phyloP scores from a whole-genome alignment of 768 basidiomycete species.

The Russula griseocarnosa region DNA sequence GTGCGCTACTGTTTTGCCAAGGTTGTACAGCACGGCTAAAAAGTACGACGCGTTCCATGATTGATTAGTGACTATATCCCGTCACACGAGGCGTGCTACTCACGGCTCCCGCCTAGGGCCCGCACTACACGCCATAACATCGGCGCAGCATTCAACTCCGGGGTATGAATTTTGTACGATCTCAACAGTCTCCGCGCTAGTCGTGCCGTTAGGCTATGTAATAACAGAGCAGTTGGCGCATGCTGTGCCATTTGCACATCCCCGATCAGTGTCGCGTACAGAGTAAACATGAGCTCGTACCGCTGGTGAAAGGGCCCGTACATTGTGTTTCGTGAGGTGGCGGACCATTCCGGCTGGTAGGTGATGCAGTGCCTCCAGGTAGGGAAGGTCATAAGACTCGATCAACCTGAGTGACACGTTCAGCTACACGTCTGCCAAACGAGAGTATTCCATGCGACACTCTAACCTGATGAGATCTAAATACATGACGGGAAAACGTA shows the following conservation, averaged over 20 bases:
- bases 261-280: constrained; percentile 4
- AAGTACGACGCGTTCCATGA: constrained; percentile 13
- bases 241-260: constrained; percentile 37
- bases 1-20: constrained; percentile 57
- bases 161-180: constrained; percentile 56
- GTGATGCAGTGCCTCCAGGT: constrained; percentile 63
- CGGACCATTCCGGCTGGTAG: constrained; percentile 57
- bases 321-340: constrained; percentile 71
- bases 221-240: constrained; percentile 51
- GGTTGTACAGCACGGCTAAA: constrained; percentile 59
- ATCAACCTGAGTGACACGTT: constrained; percentile 49
- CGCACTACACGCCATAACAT: constrained; percentile 74
- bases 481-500: constrained; percentile 73
- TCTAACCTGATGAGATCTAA: constrained; percentile 66
- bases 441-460: background rate
- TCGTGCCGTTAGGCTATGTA: constrained; percentile 61
- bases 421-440: background rate
- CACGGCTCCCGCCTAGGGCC: constrained; percentile 70
- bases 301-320: constrained; percentile 62
- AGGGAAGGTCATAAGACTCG: constrained; percentile 72
- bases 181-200: constrained; percentile 55
- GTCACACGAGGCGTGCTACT: constrained; percentile 33
- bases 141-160: constrained; percentile 71
- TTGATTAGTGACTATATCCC: constrained; percentile 23
- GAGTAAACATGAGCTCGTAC: constrained; percentile 41